Base-by-base conservation (phyloP, 73 alveolate genomes). In the Diophrys appendiculata region DNA sequence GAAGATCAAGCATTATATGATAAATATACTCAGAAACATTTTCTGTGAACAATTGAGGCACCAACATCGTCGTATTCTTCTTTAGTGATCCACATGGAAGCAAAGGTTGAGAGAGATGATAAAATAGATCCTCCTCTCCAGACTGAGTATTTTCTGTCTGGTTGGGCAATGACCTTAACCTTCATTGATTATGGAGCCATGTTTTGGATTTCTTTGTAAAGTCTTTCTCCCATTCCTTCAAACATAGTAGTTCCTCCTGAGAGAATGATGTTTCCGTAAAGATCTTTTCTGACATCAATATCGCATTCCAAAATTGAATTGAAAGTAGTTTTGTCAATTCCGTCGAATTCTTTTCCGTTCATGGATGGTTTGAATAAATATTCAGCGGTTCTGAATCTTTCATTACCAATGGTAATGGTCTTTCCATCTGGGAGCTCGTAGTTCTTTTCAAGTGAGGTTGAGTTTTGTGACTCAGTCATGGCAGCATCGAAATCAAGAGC, bases 61-160 rank as follows among this genome's bases (percentile, higher is more conserved):
- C 99, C 99, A 34, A 84, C 71, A 77, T 97, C 99, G 70, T 97
- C 97, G 85, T 94, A 97, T 79, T 97, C 99, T 14, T 90, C 95
- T 84, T 92, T 96, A 70, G 98, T 95, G 73, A 96, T 91, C 98
- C 99, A 96, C 98, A 91, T 95, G 86, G 93, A 87, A 81, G 93
- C 94, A 83, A 96, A 96, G 68, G 97, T 89, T 43, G 96, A 82
- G 33, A 95, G 93, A 68, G 98, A 90, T 26, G 98, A 78, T 33
- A 95, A 88, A 86, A 94, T 90, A 72, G 98, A 84, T 29, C 99
- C 99, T 5, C 99, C 99, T 52, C 96, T 94, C 98, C 99, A 96
- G 84, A 92, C 98, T 52, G 98, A 89, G 95, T 83, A 96, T 80
- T 94, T 95, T 90, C 99, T 94, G 92, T 96, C 98, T 0, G 98